These are phyloP conservation scores for Malbranchea zuffiana DNA, from an alignment of 2,329 filamentous ascomycete species.

Conservation along the genomic window DNA sequence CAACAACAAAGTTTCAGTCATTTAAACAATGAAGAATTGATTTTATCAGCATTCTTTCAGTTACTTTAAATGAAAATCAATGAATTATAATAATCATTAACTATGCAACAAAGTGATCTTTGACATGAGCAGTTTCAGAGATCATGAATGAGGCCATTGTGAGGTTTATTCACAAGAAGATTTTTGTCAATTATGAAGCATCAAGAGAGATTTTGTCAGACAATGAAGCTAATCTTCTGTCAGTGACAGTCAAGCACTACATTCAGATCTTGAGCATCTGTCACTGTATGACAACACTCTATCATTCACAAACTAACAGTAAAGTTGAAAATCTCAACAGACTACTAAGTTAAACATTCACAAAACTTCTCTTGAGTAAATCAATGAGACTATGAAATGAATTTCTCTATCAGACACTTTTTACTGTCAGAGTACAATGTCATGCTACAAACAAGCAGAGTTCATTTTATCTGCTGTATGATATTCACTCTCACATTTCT, in stretches of 20 bases:
- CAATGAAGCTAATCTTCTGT: background rate
- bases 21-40: background rate
- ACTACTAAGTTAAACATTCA: too few species aligned
- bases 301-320: too few species aligned
- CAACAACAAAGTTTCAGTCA: background rate
- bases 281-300: too few species aligned
- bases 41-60: background rate
- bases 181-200: background rate
- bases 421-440: too few species aligned
- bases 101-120: background rate
- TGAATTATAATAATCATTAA: background rate
- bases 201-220: too few species aligned
- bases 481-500: too few species aligned
- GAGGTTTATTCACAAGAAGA: constrained; percentile 1
- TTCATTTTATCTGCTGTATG: too few species aligned
- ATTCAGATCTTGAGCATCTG: background rate
- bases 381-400: background rate
- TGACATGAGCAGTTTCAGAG: background rate
- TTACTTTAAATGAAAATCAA: background rate
- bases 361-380: too few species aligned
- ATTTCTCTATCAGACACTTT: background rate
- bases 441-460: too few species aligned
- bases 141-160: background rate
- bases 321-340: too few species aligned
- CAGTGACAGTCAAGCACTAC: background rate